Conservation (phyloP, 1,284 basidiomycete genomes). For the Ceratobasidium sp. region DNA sequence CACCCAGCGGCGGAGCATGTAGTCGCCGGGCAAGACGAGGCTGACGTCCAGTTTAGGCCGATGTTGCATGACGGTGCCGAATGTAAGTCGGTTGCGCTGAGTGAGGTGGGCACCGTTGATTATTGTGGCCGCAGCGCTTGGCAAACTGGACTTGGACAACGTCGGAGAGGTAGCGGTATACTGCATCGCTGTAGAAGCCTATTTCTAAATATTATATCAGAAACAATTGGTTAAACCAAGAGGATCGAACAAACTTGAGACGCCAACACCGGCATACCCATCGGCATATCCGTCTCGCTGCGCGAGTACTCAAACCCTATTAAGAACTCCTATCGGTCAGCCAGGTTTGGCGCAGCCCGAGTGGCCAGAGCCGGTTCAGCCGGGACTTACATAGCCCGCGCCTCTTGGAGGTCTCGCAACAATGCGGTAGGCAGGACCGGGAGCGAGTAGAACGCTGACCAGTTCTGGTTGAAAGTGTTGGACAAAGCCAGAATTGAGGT, state of each 20-base stretch:
- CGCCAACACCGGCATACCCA: not conserved
- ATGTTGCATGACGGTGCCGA: too few species aligned
- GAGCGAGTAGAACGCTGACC: constrained; percentile 1
- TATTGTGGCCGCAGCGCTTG: constrained; percentile 6
- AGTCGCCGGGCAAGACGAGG: too few species aligned
- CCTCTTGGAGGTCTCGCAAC: constrained; percentile 22
- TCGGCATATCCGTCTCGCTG: not conserved
- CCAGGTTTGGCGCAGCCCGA: not conserved
- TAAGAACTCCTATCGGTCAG: not conserved
- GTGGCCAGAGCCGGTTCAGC: not conserved
- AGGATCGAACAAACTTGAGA: constrained; percentile 4
- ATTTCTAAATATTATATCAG: not conserved
- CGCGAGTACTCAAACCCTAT: not conserved
- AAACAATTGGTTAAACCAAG: not conserved
- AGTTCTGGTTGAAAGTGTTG: not conserved
- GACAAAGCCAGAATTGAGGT: constrained; percentile 1
- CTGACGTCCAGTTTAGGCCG: too few species aligned
- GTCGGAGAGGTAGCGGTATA: constrained; percentile 7
- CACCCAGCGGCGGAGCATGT: too few species aligned
- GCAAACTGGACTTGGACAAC: constrained; percentile 35
- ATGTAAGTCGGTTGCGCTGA: not conserved
- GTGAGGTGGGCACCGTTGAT: constrained; percentile 30
- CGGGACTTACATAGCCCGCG: not conserved
- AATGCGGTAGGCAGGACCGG: constrained; percentile 8
- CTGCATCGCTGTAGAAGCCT: constrained; percentile 4